Base-by-base conservation (phyloP, 2,329 filamentous ascomycete genomes). In the Exophiala sp. region DNA sequence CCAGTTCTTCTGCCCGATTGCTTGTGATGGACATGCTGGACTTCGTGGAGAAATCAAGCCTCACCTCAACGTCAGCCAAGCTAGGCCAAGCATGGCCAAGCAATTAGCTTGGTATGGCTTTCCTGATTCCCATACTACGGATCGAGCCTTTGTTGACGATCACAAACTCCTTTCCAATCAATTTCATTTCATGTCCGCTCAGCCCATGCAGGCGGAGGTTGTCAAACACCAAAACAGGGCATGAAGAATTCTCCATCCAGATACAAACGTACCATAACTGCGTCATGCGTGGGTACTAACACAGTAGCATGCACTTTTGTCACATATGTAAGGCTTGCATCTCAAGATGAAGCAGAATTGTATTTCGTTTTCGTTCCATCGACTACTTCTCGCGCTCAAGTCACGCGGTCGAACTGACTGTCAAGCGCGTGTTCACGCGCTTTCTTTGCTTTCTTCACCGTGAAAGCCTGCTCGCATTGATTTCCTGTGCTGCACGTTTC, bases 161-260 rank as follows among this genome's bases (percentile, higher is more conserved):
- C 21, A 10, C 20, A 46, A 5, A 2, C n/a, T 42, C 18, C 10
- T 14, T 42, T 14, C 39, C 39, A 42, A 42, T 42, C 39, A 42
- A 4, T 38, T 7, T n/a, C 2, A 42, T 9, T 18, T 11, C 20
- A 18, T 5, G 21, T 9, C 40, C 32, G 24, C 24, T 33, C 48
- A 36, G 32, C 33, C 40, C 29, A 35, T 47, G 14, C 45, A 47
- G 20, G 32, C 20, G 32, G 40, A 50, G 21, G 47, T 32, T 40
- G 48, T 45, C 40, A 51, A 44, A 44, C 48, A 20, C 14, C 6
- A 51, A 51, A 51, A 45, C 48, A 51, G 36, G 48, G 48, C 48
- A 51, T 16, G 16, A 29, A n/a, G 33, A 18, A 16, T 39, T 16
- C 20, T 8, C 21, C 9, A 11, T 43, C 18, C 41, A 44, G 14